Conservation (phyloP, 352 stramenopile genomes). For the Phytophthora pini region DNA sequence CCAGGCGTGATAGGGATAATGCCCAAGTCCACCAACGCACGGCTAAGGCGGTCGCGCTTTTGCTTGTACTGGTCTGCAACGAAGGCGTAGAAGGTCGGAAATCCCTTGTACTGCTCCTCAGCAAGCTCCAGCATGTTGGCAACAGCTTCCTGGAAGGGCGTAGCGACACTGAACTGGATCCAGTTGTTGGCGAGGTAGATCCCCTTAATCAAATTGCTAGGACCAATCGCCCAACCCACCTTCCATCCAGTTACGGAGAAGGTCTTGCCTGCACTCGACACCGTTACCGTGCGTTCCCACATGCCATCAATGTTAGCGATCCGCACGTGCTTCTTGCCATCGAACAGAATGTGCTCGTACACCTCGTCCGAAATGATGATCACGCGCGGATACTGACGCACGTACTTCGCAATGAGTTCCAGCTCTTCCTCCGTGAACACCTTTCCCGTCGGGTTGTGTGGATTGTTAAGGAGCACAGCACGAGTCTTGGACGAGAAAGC, state of each 20-base stretch:
- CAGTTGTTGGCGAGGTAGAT: slow-evolving; percentile 87
- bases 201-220: slow-evolving; percentile 70
- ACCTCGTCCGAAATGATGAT: slow-evolving; percentile 98
- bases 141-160: slow-evolving; percentile 87
- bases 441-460: slow-evolving; percentile 99
- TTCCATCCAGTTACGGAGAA: slow-evolving; percentile 95
- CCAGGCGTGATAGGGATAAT: slow-evolving; percentile 70
- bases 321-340: slow-evolving; percentile 70
- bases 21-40: slow-evolving; percentile 58
- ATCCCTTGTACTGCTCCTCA: slow-evolving; percentile 73
- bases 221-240: slow-evolving; percentile 93
- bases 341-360: slow-evolving; percentile 97
- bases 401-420: slow-evolving; percentile 91
- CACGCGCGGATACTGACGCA: slow-evolving; percentile 80
- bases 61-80: slow-evolving; percentile 77
- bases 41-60: slow-evolving; percentile 70
- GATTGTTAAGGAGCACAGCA: slow-evolving; percentile 97
- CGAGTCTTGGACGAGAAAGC: slow-evolving; percentile 94
- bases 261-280: slow-evolving; percentile 93
- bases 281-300: slow-evolving; percentile 87
- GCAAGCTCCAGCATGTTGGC: slow-evolving; percentile 79
- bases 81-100: slow-evolving; percentile 82
- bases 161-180: slow-evolving; percentile 89
- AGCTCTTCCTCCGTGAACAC: slow-evolving; percentile 96
- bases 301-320: slow-evolving; percentile 86